phyloP scores from a whole-genome alignment of 768 basidiomycete genomes.

The Stropharia rugosoannulata region DNA sequence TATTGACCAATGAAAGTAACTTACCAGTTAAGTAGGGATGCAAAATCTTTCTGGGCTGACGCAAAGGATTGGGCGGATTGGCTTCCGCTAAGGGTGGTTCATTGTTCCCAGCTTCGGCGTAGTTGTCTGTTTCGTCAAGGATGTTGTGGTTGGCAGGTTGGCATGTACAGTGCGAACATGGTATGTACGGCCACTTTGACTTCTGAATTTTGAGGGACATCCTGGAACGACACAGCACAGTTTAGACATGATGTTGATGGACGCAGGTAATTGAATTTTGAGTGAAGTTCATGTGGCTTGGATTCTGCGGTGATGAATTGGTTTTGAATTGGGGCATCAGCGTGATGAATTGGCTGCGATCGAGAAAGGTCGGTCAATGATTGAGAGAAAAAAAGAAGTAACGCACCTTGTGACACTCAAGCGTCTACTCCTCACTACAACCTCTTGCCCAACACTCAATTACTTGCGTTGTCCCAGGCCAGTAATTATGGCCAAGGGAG shows the following conservation, averaged over 20 bases:
- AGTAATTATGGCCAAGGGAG: no score
- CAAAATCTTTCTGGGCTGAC: neutral
- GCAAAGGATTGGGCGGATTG: neutral
- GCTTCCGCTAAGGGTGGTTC: neutral
- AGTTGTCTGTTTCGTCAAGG: neutral
- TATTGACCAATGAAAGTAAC: neutral
- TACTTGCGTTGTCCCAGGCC: no score
- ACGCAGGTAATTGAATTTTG: neutral
- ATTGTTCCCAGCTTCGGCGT: neutral
- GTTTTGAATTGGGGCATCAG: neutral
- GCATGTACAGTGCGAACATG: neutral
- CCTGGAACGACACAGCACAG: neutral
- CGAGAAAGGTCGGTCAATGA: no score
- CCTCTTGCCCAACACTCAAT: no score
- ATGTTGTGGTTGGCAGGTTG: conserved; percentile 1
- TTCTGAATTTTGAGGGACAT: neutral
- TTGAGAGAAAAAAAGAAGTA: no score
- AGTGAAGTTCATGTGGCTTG: neutral
- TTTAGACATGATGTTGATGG: neutral
- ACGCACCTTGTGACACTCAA: no score
- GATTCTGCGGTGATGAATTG: neutral
- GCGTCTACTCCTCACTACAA: no score
- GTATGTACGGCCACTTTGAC: neutral
- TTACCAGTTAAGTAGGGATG: neutral
- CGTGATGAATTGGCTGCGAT: no score